phyloP scores from a whole-genome alignment of 768 basidiomycete genomes.

The Pisolithus tinctorius region DNA sequence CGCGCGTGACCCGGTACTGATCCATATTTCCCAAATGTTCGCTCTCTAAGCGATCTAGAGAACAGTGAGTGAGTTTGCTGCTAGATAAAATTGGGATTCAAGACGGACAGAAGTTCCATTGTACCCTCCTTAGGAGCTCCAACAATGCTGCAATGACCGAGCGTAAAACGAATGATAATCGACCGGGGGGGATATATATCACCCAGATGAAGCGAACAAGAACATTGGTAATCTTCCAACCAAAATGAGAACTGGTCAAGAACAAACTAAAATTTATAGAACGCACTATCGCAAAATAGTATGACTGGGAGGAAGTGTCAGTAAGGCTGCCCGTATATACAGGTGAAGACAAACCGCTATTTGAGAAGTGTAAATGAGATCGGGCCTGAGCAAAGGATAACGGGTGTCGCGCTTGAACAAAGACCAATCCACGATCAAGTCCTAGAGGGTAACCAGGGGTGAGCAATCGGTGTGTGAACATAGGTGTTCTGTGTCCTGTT shows the following conservation, averaged over 20 bases:
- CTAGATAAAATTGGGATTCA: not conserved
- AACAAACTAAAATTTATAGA: not conserved
- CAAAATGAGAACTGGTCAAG: not conserved
- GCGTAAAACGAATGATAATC: conserved; percentile 45
- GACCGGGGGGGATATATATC: conserved; percentile 56
- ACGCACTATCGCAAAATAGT: conserved; percentile 74
- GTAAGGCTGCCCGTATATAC: not conserved
- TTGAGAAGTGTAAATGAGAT: conserved; percentile 65
- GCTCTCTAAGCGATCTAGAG: conserved; percentile 72
- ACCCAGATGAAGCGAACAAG: conserved; percentile 80
- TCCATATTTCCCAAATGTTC: conserved; percentile 92
- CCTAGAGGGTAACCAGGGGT: conserved; percentile 37
- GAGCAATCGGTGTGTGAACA: not conserved
- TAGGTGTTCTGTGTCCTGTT: conserved; percentile 15
- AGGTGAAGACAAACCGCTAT: conserved; percentile 40
- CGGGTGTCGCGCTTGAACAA: conserved; percentile 52
- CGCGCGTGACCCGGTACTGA: conserved; percentile 83
- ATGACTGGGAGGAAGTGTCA: conserved; percentile 37
- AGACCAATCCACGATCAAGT: conserved; percentile 90
- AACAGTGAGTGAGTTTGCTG: not conserved
- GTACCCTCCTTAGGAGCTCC: conserved; percentile 75
- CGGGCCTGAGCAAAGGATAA: conserved; percentile 61
- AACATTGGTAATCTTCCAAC: conserved; percentile 58
- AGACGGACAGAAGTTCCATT: conserved; percentile 87
- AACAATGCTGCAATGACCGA: conserved; percentile 62